Base-by-base conservation (phyloP, 1,284 basidiomycete species). In the Flammula alnicola region DNA sequence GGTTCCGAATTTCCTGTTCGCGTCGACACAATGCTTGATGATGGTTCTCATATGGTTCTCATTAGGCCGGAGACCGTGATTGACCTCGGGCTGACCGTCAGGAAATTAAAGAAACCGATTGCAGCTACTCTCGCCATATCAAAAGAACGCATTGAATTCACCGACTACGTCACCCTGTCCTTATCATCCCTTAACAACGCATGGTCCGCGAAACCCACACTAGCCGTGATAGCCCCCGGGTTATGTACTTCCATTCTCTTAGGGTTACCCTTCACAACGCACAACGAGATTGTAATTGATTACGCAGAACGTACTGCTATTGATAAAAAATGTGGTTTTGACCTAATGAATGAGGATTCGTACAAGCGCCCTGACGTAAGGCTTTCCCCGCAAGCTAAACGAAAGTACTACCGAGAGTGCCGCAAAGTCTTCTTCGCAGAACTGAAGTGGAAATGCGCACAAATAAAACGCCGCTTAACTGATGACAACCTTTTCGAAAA, bases 211-310 rank as follows among this genome's bases (percentile, higher is more conserved):
- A 30, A 26, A n/a, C 39, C 44, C 22, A 32, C 44, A 12, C 12
- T 26, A 16, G 49, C 44, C 4, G 2, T 45, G 1, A 10, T 49
- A 3, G 37, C 36, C 10, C 30, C 35, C 12, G 17, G 29, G 5
- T 20, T 54, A 3, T 49, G 48, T 25, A 27, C 42, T n/a, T 25
- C 31, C 14, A 35, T 55, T 25, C 35, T 56, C 16, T 27, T 56
- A 9, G 47, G 47, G 6, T 30, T 56, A 26, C 57, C 52, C 10
- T 56, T 56, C 22, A 31, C 51, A 3, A 10, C 10, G 1, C 26
- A 42, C 17, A 59, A 56, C 36, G 17, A 51, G 10, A 43, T 59
- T 30, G 14, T 49, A 9, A 22, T 54, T 25, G 43, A 56, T 25
- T 36, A 30, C 22, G 17, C 32, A 19, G 1, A 3, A 0, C 25